Base-by-base conservation (phyloP, 139 green algal genomes). In the Edaphochlamys debaryana region DNA sequence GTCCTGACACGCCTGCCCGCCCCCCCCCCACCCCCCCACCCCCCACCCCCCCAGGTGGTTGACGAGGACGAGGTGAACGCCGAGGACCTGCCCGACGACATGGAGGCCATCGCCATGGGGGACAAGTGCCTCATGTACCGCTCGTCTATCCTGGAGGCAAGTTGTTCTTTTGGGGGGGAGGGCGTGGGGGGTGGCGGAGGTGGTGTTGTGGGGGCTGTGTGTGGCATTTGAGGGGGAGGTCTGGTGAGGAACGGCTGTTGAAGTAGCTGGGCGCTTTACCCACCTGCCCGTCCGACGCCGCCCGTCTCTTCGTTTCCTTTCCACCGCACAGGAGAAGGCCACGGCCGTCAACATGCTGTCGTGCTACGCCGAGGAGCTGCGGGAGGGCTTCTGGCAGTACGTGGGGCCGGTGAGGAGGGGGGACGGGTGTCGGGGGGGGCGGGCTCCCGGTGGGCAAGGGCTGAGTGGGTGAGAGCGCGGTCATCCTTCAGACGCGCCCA, bases 261-360 rank as follows among this genome's bases (percentile, higher is more conserved):
- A n/a, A n/a, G n/a, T n/a, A n/a, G n/a, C n/a, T n/a, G n/a, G n/a
- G n/a, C n/a, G n/a, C n/a, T n/a, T n/a, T n/a, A n/a, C n/a, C n/a
- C n/a, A n/a, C n/a, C n/a, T n/a, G n/a, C n/a, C n/a, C n/a, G n/a
- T n/a, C n/a, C n/a, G n/a, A n/a, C n/a, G n/a, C n/a, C n/a, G n/a
- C n/a, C n/a, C n/a, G n/a, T n/a, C n/a, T n/a, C n/a, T n/a, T n/a
- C n/a, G n/a, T n/a, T n/a, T n/a, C n/a, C n/a, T n/a, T n/a, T n/a
- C n/a, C n/a, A n/a, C n/a, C 36, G 23, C 30, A 23, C 96, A 99
- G 88, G 97, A 99, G 88, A 99, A 99, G 91, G 94, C 96, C 23
- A 99, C 95, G 0, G 97, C 97, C 34, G 98, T 96, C 93, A 95
- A 94, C 92, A 99, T 99, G 97, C 90, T 99, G 30, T 96, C 92